These are phyloP conservation scores for Epichloe baconii DNA, from an alignment of 2,329 filamentous ascomycete genomes.

Conservation along the genomic window DNA sequence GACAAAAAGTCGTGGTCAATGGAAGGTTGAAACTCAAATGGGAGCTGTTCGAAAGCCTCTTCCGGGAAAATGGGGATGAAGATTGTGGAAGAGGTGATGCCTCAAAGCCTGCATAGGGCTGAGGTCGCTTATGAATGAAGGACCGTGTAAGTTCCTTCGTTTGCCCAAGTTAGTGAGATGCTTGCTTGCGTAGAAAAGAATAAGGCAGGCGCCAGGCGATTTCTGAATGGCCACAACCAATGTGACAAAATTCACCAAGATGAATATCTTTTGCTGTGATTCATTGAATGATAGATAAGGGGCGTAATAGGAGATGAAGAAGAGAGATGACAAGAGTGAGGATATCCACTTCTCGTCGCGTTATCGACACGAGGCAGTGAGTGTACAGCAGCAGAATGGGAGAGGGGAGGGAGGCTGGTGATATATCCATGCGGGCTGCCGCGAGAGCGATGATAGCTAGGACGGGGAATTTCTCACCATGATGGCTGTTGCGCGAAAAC, in stretches of 20 bases:
- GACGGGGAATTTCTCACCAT: slow-evolving; percentile 34
- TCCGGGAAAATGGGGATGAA: slow-evolving; percentile 10
- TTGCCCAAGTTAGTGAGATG: slow-evolving; percentile 23
- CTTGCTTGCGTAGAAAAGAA: not conserved
- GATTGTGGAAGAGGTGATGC: slow-evolving; percentile 9
- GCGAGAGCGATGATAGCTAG: slow-evolving; percentile 19
- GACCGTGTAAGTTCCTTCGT: slow-evolving; percentile 18
- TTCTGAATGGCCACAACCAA: not conserved
- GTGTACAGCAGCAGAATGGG: slow-evolving; percentile 9
- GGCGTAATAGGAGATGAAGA: not conserved
- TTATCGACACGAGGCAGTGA: not conserved
- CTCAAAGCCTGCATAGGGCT: slow-evolving; percentile 14
- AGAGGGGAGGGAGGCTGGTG: slow-evolving; percentile 21
- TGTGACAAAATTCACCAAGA: not conserved
- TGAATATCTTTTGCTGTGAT: not conserved
- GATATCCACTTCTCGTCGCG: slow-evolving; percentile 7
- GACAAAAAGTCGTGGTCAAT: slow-evolving; percentile 17
- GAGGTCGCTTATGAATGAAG: slow-evolving; percentile 18
- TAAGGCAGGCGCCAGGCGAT: not conserved
- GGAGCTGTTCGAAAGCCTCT: slow-evolving; percentile 1
- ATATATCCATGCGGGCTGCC: slow-evolving; percentile 34
- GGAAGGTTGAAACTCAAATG: slow-evolving; percentile 13
- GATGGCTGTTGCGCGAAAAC: slow-evolving; percentile 25
- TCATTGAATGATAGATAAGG: not conserved
- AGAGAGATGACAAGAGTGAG: slow-evolving; percentile 10